Conservation (phyloP, 441 rosid species). For the Pelargonium citronellum region DNA sequence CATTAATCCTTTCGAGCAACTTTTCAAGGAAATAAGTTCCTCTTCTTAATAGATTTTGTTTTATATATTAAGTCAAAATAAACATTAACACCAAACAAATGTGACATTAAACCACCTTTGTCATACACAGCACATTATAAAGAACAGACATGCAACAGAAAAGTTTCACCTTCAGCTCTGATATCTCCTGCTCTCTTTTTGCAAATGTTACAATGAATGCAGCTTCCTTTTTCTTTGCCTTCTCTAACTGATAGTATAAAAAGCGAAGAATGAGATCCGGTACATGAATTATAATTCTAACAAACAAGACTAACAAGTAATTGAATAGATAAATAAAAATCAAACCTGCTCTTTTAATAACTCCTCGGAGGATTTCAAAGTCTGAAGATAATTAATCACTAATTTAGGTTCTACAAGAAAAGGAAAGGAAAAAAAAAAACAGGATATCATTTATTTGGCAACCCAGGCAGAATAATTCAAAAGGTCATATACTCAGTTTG, state of each 20-base stretch:
- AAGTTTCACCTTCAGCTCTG: constrained; percentile 68
- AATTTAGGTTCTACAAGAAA: constrained; percentile 54
- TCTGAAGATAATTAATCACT: constrained; percentile 66
- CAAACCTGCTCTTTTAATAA: constrained; percentile 77
- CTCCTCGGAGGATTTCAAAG: constrained; percentile 77
- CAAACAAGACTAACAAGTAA: background rate
- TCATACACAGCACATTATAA: background rate
- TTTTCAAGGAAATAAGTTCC: too few relatives aligned
- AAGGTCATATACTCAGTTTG: constrained; percentile 8
- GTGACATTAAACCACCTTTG: background rate
- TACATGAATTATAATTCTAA: constrained; percentile 14
- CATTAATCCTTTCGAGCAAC: too few relatives aligned
- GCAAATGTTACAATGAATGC: constrained; percentile 95
- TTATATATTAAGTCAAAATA: background rate
- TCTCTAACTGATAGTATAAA: constrained; percentile 61
- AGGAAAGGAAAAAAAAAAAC: constrained; percentile 23
- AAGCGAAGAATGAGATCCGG: constrained; percentile 24
- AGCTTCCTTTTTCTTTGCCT: constrained; percentile 95
- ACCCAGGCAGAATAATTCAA: too few relatives aligned
- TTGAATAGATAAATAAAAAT: constrained; percentile 15
- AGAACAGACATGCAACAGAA: constrained; percentile 5
- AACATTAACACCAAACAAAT: constrained; percentile 1
- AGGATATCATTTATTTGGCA: background rate
- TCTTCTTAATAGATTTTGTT: too few relatives aligned
- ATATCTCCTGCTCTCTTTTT: constrained; percentile 92